Evolutionary conservation across 192 early-diverging fungal genomes (phyloP).

Genomic region (Coemansia sp.): DNA sequence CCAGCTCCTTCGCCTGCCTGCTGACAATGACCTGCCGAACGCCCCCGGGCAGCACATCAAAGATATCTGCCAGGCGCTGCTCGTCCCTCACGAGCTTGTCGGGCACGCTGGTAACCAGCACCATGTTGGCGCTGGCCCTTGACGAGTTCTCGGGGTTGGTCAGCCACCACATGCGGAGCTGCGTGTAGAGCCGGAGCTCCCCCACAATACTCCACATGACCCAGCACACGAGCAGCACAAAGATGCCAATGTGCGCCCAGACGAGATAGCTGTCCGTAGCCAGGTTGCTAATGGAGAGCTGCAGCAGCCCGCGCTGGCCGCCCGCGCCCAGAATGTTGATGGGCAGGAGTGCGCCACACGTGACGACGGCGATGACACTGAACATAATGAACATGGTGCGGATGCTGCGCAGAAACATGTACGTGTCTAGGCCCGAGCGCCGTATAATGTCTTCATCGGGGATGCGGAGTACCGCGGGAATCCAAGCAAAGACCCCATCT

Average conservation of each 20-base stretch:
- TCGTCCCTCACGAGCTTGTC: slow-evolving; percentile 54
- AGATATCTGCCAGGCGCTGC: slow-evolving; percentile 54
- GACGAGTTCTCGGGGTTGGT: slow-evolving; percentile 56
- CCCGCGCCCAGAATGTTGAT: slow-evolving; percentile 61
- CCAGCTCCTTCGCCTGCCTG: slow-evolving; percentile 59
- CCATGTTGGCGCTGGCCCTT: slow-evolving; percentile 61
- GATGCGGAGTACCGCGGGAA: slow-evolving; percentile 55
- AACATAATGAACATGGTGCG: slow-evolving; percentile 68
- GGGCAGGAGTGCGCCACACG: slow-evolving; percentile 57
- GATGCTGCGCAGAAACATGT: slow-evolving; percentile 74
- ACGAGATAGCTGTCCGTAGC: slow-evolving; percentile 27
- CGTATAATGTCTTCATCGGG: slow-evolving; percentile 58
- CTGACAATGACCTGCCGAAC: slow-evolving; percentile 68
- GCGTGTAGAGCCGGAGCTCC: slow-evolving; percentile 62
- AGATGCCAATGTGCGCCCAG: slow-evolving; percentile 74
- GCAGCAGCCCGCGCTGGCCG: slow-evolving; percentile 53
- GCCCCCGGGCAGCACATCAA: slow-evolving; percentile 72
- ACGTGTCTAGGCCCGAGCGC: slow-evolving; percentile 70
- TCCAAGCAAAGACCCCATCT: slow-evolving; percentile 59
- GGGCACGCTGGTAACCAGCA: slow-evolving; percentile 75
- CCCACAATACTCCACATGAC: slow-evolving; percentile 59
- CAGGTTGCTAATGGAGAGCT: slow-evolving; percentile 74
- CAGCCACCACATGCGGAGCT: slow-evolving; percentile 68
- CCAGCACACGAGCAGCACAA: slow-evolving; percentile 21
- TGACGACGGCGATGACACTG: not conserved